Evolutionary conservation across 345 rosid species (phyloP), one percentile per base, ranked within the genome.

Genomic region (sweet orange (Citrus sinensis)): DNA sequence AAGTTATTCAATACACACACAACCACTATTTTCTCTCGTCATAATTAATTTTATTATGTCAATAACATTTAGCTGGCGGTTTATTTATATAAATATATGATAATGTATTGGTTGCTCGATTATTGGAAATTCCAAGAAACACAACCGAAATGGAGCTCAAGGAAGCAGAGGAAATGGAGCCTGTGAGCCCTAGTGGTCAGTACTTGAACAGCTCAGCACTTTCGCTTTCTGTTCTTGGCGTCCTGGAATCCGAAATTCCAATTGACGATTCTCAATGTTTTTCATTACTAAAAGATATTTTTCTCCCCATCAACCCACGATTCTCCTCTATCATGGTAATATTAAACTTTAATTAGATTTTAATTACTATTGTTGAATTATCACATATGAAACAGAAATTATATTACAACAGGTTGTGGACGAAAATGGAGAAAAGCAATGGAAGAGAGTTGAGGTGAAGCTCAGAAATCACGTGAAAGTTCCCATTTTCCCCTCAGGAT

Each of bases 291-390:
- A 32, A 24, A 4, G 70, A 69, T 70, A 75, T 84, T 10, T 86
- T 88, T 68, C 82, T 88, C 51, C 86, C 86, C 4, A 71, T 84
- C 81, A 84, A 81, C 60, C 82, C 83, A 0, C 90, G 89, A 37
- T 86, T 86, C 85, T 86, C 88, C 63, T 86, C 89, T 20, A 63
- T 88, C 49, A 84, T 88, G 91, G 89, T 88, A 77, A 14, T 61
- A 46, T 46, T 13, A 13, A 46, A 46, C 17, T 46, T 11, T 46
- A 13, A 3, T 46, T 46, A 13, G 51, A 46, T 46, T 46, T 11
- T 13, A 46, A 46, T 46, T 13, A 46, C 51, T 46, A 13, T 46
- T 46, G 51, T 13, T 46, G 51, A 46, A 46, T 46, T 46, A 46
- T 46, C 51, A 46, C 51, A 46, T 46, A 13, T 13, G 51, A 3